Conservation (phyloP, 768 basidiomycete genomes). For the Xerocomellus amylosporus region DNA sequence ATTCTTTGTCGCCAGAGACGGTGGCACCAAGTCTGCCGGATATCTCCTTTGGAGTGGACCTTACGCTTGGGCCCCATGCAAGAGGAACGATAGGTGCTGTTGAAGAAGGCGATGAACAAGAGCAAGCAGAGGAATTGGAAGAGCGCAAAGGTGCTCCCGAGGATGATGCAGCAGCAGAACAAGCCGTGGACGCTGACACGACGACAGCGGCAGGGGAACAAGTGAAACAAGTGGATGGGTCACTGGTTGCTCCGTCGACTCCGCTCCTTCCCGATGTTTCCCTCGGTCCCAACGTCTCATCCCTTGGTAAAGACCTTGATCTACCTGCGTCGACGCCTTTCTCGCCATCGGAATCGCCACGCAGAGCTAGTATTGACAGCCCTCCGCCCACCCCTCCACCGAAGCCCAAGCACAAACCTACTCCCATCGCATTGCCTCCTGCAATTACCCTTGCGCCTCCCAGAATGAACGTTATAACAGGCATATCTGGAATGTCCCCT, state of each 20-base stretch:
- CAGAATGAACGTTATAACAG: constrained; percentile 18
- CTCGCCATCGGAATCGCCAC: constrained; percentile 2
- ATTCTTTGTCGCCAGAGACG: background rate
- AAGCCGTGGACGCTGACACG: background rate
- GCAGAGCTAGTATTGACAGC: constrained; percentile 11
- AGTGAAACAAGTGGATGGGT: background rate
- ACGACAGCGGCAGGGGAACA: background rate
- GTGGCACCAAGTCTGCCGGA: constrained; percentile 13
- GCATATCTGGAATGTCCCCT: constrained; percentile 23
- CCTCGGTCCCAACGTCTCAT: constrained; percentile 8
- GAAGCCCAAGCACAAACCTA: constrained; percentile 20
- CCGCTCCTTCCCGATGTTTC: constrained; percentile 15
- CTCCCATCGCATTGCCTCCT: constrained; percentile 9
- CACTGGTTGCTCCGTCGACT: background rate
- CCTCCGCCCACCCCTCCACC: constrained; percentile 23
- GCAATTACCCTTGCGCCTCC: constrained; percentile 14
- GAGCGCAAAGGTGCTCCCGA: background rate
- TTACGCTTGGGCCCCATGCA: constrained; percentile 15
- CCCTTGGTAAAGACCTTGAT: constrained; percentile 11
- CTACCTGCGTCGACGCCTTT: constrained; percentile 1
- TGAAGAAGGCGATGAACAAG: constrained; percentile 15
- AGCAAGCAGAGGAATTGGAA: background rate
- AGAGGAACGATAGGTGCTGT: constrained; percentile 3
- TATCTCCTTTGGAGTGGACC: constrained; percentile 20
- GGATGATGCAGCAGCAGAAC: background rate